Evolutionary conservation across 148 eudicot genomes (phyloP).

Genomic region (Limonium bicolor): DNA sequence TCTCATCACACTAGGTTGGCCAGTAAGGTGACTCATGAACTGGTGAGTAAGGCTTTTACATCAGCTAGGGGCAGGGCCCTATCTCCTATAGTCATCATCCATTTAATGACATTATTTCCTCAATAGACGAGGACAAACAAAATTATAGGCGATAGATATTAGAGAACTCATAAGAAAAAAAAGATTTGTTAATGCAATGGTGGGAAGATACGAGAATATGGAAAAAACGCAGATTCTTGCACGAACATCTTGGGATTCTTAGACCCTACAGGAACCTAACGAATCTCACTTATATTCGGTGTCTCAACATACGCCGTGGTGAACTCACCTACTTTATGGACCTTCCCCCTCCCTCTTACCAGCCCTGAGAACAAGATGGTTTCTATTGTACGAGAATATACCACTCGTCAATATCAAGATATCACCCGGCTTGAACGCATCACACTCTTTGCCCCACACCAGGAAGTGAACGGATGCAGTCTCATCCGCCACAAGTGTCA

Average conservation of each 20-base stretch:
- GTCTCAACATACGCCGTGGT: constrained; percentile 62
- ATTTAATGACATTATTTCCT: no score
- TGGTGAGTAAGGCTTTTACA: no score
- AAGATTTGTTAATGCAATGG: constrained; percentile 17
- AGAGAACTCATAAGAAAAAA: no score
- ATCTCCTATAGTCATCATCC: no score
- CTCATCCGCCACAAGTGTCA: constrained; percentile 82
- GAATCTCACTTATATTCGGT: constrained; percentile 82
- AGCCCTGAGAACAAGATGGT: constrained; percentile 48
- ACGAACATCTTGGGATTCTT: constrained; percentile 29
- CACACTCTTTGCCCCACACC: constrained; percentile 78
- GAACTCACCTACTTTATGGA: constrained; percentile 63
- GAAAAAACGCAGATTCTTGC: constrained; percentile 22
- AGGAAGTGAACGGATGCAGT: constrained; percentile 86
- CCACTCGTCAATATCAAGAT: constrained; percentile 39
- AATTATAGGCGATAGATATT: no score
- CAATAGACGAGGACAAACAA: no score
- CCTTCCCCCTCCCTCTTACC: constrained; percentile 73
- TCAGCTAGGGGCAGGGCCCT: no score
- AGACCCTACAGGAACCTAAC: constrained; percentile 54
- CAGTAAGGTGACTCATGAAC: no score
- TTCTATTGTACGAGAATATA: constrained; percentile 61
- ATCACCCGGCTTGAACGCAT: constrained; percentile 63
- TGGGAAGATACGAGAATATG: constrained; percentile 33
- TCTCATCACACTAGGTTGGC: no score